A percentile compares a stretch with the other conserved stretches of the same genome.
Conservation (phyloP, 2,329 filamentous ascomycete genomes). For the Colletotrichum limetticola region DNA sequence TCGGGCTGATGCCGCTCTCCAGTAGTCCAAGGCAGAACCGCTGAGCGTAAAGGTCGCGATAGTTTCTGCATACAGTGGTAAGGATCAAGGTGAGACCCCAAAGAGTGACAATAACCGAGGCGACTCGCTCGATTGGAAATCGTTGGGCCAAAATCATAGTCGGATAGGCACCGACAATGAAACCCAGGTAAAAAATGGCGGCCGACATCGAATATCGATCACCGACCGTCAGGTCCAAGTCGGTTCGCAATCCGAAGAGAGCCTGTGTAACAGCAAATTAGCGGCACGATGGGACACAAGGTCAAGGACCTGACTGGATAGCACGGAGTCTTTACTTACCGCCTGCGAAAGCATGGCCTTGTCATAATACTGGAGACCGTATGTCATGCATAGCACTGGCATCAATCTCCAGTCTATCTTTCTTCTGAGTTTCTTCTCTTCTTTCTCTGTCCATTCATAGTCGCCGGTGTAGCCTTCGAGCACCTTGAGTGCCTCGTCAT, state of each 20-base stretch:
- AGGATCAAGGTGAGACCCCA: slow-evolving; percentile 46
- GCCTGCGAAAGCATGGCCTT: slow-evolving; percentile 39
- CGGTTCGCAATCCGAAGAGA: slow-evolving; percentile 43
- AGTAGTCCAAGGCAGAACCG: slow-evolving; percentile 51
- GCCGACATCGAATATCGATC: slow-evolving; percentile 44
- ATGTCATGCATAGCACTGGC: slow-evolving; percentile 49
- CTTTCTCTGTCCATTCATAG: slow-evolving; percentile 51
- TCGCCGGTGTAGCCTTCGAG: slow-evolving; percentile 53
- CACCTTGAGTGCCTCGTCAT: slow-evolving; percentile 53
- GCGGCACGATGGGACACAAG: slow-evolving; percentile 57
- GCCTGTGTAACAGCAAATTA: slow-evolving; percentile 36
- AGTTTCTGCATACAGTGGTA: slow-evolving; percentile 45
- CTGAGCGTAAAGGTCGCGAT: slow-evolving; percentile 45
- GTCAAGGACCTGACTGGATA: slow-evolving; percentile 43
- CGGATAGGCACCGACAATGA: slow-evolving; percentile 45
- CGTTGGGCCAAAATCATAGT: slow-evolving; percentile 43
- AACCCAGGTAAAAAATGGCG: slow-evolving; percentile 47
- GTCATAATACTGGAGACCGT: slow-evolving; percentile 46
- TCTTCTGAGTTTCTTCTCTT: slow-evolving; percentile 53
- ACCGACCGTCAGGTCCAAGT: slow-evolving; percentile 41
- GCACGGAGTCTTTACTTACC: slow-evolving; percentile 39
- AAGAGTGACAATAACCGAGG: slow-evolving; percentile 41
- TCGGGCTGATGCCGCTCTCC: slow-evolving; percentile 46
- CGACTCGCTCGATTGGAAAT: slow-evolving; percentile 42
- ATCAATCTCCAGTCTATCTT: slow-evolving; percentile 56